These are phyloP conservation scores for Anaeromyces robustus DNA, from an alignment of 192 early-diverging fungal genomes.

Conservation along the genomic window DNA sequence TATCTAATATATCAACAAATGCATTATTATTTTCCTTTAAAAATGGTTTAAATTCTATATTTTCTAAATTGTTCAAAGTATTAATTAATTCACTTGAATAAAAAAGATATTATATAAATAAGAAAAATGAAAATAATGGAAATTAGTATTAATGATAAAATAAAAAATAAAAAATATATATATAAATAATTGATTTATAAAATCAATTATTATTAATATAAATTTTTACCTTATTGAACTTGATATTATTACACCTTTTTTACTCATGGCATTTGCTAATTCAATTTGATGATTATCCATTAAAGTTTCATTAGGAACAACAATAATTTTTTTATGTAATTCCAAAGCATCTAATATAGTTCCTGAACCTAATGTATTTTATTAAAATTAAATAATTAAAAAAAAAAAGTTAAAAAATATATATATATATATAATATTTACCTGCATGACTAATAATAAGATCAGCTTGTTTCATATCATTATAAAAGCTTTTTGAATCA, in stretches of 20 bases:
- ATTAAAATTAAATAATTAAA: too few relatives aligned
- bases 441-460: neutral
- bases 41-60: neutral
- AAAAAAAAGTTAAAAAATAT: too few relatives aligned
- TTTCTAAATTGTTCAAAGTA: neutral
- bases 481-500: neutral
- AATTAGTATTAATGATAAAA: too few relatives aligned
- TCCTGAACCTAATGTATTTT: neutral
- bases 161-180: neutral
- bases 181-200: neutral
- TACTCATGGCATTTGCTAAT: conserved; percentile 51
- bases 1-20: neutral
- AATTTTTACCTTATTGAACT: conserved; percentile 36
- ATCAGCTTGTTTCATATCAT: neutral
- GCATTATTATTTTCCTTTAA: neutral
- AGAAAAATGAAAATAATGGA: too few relatives aligned
- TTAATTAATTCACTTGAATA: neutral
- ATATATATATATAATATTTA: neutral
- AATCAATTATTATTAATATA: conserved; percentile 44
- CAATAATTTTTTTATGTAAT: conserved; percentile 38
- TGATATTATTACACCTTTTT: conserved; percentile 22
- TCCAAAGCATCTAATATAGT: conserved; percentile 23
- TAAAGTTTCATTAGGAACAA: conserved; percentile 57
- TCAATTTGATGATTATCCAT: conserved; percentile 84
- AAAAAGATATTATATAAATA: too few relatives aligned